Base-by-base conservation (phyloP, 2,329 filamentous ascomycete genomes). In the Plectosphaerella plurivora region DNA sequence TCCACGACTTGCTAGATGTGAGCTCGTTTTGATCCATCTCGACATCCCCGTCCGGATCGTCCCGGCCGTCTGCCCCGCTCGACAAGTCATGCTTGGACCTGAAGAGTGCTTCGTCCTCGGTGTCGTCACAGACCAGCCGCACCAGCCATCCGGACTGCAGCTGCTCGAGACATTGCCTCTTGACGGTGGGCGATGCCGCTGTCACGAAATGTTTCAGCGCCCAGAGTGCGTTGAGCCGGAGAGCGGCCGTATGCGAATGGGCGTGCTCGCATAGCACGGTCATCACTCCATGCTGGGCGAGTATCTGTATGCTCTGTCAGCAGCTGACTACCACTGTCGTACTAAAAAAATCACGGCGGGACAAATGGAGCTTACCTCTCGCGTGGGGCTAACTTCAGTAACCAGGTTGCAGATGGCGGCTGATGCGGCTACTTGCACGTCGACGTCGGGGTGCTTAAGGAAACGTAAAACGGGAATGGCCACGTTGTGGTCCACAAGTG, bases 151-250 rank as follows among this genome's bases (percentile, higher is more conserved):
- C 84, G 1, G 89, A 81, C 9, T 85, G 86, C 4, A 97, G 77
- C 62, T 89, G 84, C 48, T 92, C 84, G 12, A 97, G 73, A 54
- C 90, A 90, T 47, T 82, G 79, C 61, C 87, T 87, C 69, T 94
- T 96, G 59, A 89, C 74, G 45, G 87, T 84, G 16, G 81, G 79
- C 20, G 84, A 85, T 3, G 37, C 41, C 16, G n/a, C 41, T 57
- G 88, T 81, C 3, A 96, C 87, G 48, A 97, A 79, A 69, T 97
- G 91, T 65, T 97, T 97, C 53, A 99, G 73, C 6, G 91, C 91
- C 93, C 94, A 99, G 2, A 99, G 72, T 20, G 92, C 91, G 61
- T 94, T 91, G 24, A 95, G 77, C 22, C 91, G 84, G 50, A 97
- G 75, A 46, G 86, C 83, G n/a, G 88, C 81, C 62, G 93, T 89